Conservation (phyloP, 1,284 basidiomycete species). For the Ceratobasidium sp. region DNA sequence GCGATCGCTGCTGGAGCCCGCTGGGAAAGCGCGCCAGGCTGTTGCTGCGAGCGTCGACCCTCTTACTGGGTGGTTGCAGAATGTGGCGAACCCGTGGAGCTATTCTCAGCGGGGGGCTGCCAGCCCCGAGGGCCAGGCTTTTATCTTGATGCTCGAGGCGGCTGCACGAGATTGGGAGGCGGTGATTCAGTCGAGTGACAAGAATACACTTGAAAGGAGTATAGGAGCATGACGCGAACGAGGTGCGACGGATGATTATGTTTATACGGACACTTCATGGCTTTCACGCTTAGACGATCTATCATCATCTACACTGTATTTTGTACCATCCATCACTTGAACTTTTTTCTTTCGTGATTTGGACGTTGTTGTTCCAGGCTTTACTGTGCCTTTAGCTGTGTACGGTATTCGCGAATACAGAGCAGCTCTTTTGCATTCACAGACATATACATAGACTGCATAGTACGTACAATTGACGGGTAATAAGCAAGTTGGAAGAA, state of each 20-base stretch:
- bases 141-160: constrained; percentile 48
- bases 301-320: constrained; percentile 25
- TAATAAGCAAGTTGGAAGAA: neutral
- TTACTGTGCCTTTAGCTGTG: neutral
- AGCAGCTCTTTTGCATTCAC: neutral
- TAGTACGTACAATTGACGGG: constrained; percentile 30
- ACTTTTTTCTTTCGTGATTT: neutral
- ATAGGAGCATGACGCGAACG: constrained; percentile 19
- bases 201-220: constrained; percentile 6
- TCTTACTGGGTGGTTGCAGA: constrained; percentile 45
- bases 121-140: constrained; percentile 49
- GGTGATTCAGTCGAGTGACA: constrained; percentile 25
- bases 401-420: neutral
- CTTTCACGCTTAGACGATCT: constrained; percentile 2
- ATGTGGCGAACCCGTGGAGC: constrained; percentile 47
- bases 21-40: constrained; percentile 7
- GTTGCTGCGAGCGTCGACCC: constrained; percentile 26
- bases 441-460: constrained; percentile 8
- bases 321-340: constrained; percentile 19
- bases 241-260: constrained; percentile 11
- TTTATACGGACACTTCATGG: constrained; percentile 25
- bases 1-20: constrained; percentile 31
- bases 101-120: constrained; percentile 44
- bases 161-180: constrained; percentile 47
- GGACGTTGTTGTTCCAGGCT: neutral